Conservation (phyloP, 768 basidiomycete genomes). For the Chalciporus pseudorubinellus region DNA sequence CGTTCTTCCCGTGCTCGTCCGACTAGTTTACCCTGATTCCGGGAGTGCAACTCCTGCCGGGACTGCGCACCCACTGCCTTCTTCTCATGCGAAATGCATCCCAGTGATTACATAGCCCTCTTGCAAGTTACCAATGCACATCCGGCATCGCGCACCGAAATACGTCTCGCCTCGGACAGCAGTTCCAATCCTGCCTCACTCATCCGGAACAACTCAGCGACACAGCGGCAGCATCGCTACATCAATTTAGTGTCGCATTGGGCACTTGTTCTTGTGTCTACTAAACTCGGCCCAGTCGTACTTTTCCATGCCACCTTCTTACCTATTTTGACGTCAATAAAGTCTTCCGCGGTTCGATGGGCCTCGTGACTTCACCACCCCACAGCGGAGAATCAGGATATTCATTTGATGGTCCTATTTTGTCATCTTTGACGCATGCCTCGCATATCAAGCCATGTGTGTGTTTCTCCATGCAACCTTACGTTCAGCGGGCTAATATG, state of each 20-base stretch:
- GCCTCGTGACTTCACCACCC: constrained; percentile 28
- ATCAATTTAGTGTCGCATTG: constrained; percentile 1
- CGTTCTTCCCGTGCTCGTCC: too few species aligned
- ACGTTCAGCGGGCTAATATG: constrained; percentile 5
- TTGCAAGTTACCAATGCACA: too few species aligned
- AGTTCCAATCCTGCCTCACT: not conserved
- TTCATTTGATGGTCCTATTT: constrained; percentile 21
- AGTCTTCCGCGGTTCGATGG: constrained; percentile 3
- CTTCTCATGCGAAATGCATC: too few species aligned
- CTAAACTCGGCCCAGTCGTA: constrained; percentile 1
- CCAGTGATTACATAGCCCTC: too few species aligned
- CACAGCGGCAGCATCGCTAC: constrained; percentile 9
- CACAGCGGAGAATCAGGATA: constrained; percentile 28
- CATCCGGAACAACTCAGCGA: not conserved
- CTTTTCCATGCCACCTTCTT: constrained; percentile 10
- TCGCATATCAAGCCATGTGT: constrained; percentile 26
- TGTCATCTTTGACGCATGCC: constrained; percentile 13
- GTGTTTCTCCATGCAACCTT: constrained; percentile 19
- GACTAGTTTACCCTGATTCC: too few species aligned
- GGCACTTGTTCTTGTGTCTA: constrained; percentile 7
- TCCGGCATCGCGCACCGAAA: not conserved
- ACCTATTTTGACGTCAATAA: constrained; percentile 13
- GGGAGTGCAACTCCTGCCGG: too few species aligned
- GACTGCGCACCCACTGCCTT: too few species aligned
- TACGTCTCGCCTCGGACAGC: constrained; percentile 9